Evolutionary conservation across 192 early-diverging fungal species (phyloP).

Genomic region (Coemansia sp.): DNA sequence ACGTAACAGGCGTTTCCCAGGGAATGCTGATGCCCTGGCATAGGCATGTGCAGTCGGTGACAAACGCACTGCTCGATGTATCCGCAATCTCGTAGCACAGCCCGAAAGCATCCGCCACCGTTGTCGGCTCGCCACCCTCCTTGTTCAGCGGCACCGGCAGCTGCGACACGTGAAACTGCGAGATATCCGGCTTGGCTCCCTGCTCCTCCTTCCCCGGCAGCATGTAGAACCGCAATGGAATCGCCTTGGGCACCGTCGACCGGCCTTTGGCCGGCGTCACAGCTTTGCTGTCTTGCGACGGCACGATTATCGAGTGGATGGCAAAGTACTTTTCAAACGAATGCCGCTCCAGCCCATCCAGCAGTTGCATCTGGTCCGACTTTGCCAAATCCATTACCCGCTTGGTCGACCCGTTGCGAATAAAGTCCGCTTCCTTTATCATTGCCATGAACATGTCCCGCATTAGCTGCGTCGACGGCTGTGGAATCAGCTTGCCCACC

Average conservation of each 20-base stretch:
- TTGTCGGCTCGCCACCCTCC: constrained; percentile 10
- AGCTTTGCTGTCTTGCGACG: background rate
- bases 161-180: constrained; percentile 41
- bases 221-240: constrained; percentile 40
- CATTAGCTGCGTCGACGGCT: constrained; percentile 54
- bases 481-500: constrained; percentile 54
- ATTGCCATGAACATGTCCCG: constrained; percentile 83
- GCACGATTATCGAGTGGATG: constrained; percentile 31
- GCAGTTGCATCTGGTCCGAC: constrained; percentile 73
- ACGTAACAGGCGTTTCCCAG: constrained; percentile 68
- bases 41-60: constrained; percentile 50
- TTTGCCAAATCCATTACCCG: constrained; percentile 83
- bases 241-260: constrained; percentile 24
- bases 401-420: constrained; percentile 77
- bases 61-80: constrained; percentile 45
- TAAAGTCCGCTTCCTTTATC: constrained; percentile 84
- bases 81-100: constrained; percentile 52
- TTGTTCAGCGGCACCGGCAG: constrained; percentile 29
- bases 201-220: constrained; percentile 12
- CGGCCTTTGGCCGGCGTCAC: background rate
- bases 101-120: constrained; percentile 35
- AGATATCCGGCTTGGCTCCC: constrained; percentile 11
- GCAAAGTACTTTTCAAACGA: constrained; percentile 48
- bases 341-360: constrained; percentile 60
- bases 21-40: constrained; percentile 68